phyloP scores from a whole-genome alignment of 768 basidiomycete genomes.

The Tephrocybe sp. region DNA sequence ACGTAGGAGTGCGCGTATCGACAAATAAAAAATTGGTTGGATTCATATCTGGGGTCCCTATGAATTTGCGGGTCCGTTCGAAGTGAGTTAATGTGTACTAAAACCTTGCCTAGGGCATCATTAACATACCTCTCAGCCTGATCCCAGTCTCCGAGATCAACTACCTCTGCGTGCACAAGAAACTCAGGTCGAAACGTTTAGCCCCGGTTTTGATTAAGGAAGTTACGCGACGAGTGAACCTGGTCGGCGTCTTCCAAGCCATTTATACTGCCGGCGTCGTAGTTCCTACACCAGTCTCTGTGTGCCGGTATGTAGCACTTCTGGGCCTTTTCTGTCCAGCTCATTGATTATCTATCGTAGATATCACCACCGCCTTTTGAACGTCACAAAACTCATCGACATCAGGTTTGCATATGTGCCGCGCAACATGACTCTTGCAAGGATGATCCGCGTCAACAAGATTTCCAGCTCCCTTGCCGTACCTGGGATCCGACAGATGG shows the following conservation, averaged over 20 bases:
- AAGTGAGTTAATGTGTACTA: constrained; percentile 51
- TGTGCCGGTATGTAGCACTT: constrained; percentile 61
- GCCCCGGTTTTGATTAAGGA: constrained; percentile 98
- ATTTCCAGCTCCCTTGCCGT: constrained; percentile 52
- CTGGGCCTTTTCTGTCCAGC: neutral
- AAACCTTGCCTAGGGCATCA: neutral
- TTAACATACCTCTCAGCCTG: constrained; percentile 16
- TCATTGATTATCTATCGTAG: constrained; percentile 35
- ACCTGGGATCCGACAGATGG: constrained; percentile 84
- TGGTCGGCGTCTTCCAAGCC: constrained; percentile 92
- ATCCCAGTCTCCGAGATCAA: constrained; percentile 90
- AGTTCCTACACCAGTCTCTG: constrained; percentile 89
- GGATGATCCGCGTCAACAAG: constrained; percentile 79
- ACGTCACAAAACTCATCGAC: constrained; percentile 90
- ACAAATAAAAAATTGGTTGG: constrained; percentile 93
- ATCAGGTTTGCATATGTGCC: constrained; percentile 88
- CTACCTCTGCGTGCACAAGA: constrained; percentile 97
- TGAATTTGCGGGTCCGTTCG: constrained; percentile 79
- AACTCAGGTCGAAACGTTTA: constrained; percentile 90
- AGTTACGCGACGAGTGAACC: constrained; percentile 88
- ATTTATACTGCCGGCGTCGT: constrained; percentile 95
- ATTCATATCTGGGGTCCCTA: constrained; percentile 92
- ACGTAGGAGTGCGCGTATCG: constrained; percentile 89
- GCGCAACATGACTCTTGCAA: constrained; percentile 85
- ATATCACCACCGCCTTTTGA: constrained; percentile 90